Evolutionary conservation across 2,329 filamentous ascomycete genomes (phyloP).

Genomic region (Colletotrichum shisoi): DNA sequence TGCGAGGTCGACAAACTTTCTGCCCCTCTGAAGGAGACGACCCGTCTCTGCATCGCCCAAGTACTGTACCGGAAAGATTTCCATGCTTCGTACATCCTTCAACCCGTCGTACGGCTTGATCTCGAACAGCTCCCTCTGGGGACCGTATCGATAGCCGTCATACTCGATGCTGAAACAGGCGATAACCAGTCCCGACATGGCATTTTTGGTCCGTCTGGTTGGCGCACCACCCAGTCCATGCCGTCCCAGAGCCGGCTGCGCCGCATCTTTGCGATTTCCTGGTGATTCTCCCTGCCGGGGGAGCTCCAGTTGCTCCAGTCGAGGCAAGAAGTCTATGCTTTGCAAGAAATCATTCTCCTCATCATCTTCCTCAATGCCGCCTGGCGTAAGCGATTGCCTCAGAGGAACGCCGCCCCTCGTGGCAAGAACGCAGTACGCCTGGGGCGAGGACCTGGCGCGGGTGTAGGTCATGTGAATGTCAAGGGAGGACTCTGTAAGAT

Average conservation of each 20-base stretch:
- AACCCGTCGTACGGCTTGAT: not conserved
- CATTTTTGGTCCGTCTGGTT: not conserved
- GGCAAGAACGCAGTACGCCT: not conserved
- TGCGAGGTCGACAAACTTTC: conserved; percentile 41
- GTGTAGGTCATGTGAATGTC: not conserved
- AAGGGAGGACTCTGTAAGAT: not conserved
- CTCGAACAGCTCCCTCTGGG: not conserved
- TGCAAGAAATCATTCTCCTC: not conserved
- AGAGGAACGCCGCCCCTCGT: not conserved
- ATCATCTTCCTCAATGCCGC: not conserved
- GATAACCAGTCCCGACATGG: not conserved
- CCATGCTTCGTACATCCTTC: not conserved
- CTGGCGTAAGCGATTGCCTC: not conserved
- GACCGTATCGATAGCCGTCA: not conserved
- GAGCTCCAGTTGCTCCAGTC: not conserved
- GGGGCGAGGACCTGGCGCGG: not conserved
- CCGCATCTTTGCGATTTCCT: not conserved
- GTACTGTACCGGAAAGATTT: not conserved
- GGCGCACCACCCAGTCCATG: not conserved
- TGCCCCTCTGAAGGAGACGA: conserved; percentile 16
- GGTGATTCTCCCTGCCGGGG: not conserved
- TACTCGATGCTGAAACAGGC: not conserved
- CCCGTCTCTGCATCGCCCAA: not conserved
- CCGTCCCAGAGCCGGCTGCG: not conserved
- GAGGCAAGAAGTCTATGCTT: not conserved